Base-by-base conservation (phyloP, 805 yeast genomes). In the Kodamaea fukazawae region DNA sequence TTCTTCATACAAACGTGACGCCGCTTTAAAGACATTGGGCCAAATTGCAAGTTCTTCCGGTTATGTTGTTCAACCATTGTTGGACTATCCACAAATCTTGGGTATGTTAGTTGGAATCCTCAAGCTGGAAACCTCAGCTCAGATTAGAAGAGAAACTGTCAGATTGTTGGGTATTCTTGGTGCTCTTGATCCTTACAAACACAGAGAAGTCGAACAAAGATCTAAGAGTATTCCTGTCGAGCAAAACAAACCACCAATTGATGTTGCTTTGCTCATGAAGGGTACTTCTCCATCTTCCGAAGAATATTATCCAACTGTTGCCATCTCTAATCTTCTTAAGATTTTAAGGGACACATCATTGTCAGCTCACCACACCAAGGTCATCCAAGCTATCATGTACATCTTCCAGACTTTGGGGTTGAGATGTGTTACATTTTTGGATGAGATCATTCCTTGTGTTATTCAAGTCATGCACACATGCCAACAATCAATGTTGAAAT, bases 101-200 rank as follows among this genome's bases (percentile, higher is more conserved):
- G 89, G 91, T 5, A 78, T 87, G 60, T 66, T 93, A 23, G 86
- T 89, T 3, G 82, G 81, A 39, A 88, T 93, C 29, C 65, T 93
- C 40, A 86, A 86, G 47, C 79, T 89, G 43, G 97, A 91, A 53
- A 76, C 79, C 8, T 78, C 95, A 0, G 76, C 83, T 2, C 65
- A 76, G 3, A 81, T 87, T 6, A 78, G 93, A 53, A 70, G 96
- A 42, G 98, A 93, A 58, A 85, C 96, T 0, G 96, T 93, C 1
- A 75, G 91, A 47, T 63, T 93, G 16, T 68, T 93, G 41, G 99
- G 99, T 55, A 89, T 90, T 25, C 67, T 93, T 30, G 99, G 99
- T 47, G 99, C 99, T 0, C 67, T 93, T 34, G 99, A 93, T 61
- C 99, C 99, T 1, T 93, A 91, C 57, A 90, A 87, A 55, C 95